Evolutionary conservation across 257 asterid genomes (phyloP), one percentile per base, ranked within the genome.

Genomic region (Lycium ferocissimum): DNA sequence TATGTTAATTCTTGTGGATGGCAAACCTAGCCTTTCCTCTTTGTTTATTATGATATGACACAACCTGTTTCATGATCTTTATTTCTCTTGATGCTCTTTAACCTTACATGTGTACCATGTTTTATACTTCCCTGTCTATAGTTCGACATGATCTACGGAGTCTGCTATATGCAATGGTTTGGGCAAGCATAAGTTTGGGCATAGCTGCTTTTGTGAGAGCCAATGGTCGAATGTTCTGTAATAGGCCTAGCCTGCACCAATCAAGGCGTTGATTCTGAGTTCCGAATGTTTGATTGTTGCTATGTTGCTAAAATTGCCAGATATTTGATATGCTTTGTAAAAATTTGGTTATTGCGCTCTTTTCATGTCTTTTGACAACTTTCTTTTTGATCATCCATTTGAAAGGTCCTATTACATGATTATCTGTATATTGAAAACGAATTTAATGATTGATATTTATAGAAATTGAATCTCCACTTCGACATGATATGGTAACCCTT

Each of bases 171-270:
- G 90, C 98, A 45, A 40, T 95, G 71, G 85, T 97, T 83, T 97
- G 98, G 99, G 95, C 92, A 40, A 83, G 97, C 89, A 79, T 91
- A 88, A 94, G 98, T 89, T 81, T 90, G 85, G 91, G 82, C 20
- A 89, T 93, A 20, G 94, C 92, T 62, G 92, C 90, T 65, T 82
- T 92, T 65, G 97, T 96, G 84, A 94, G 83, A 91, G 89, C 93
- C 84, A 90, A 94, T 69, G 97, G 98, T 61, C 95, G 93, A 47
- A 37, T 85, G 63, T 96, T 96, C 94, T 96, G 99, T 69, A 92
- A 96, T 85, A 92, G 98, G 37, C 99, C 99, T 67, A 97, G 96
- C 65, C 93, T 96, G 56, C 92, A 90, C 90, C 93, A 88, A 87
- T 94, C 98, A 80, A 85, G 92, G 65, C 87, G 63, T 83, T 92